Conservation (phyloP, 768 basidiomycete species). For the Gautieria morchelliformis region DNA sequence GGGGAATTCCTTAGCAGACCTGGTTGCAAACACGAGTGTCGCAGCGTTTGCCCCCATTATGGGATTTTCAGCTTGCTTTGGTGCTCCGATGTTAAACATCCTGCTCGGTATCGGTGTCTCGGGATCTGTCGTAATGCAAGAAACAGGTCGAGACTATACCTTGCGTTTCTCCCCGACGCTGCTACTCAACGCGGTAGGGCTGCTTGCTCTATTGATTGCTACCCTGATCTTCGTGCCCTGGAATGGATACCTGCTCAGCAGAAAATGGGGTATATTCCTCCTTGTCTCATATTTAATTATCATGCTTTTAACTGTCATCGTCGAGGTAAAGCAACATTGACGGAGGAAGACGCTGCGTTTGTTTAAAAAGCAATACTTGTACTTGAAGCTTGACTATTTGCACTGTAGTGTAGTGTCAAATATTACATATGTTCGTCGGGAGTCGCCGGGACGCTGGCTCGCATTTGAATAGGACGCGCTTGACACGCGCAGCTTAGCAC, state of each 20-base stretch:
- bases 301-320: slow-evolving; percentile 71
- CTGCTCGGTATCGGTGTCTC: slow-evolving; percentile 87
- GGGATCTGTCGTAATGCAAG: slow-evolving; percentile 72
- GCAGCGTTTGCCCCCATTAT: slow-evolving; percentile 89
- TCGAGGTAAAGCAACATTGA: slow-evolving; percentile 44
- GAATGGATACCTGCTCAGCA: slow-evolving; percentile 72
- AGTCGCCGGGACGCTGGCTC: no score
- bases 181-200: slow-evolving; percentile 71
- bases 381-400: no score
- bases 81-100: slow-evolving; percentile 88
- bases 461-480: no score
- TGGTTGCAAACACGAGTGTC: slow-evolving; percentile 94
- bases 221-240: slow-evolving; percentile 80
- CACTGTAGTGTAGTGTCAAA: no score
- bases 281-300: slow-evolving; percentile 63
- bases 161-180: slow-evolving; percentile 78
- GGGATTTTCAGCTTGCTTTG: slow-evolving; percentile 94
- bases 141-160: slow-evolving; percentile 43
- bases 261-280: slow-evolving; percentile 75
- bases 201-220: slow-evolving; percentile 63
- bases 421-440: no score
- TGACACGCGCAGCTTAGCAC: neutral
- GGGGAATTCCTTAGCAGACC: slow-evolving; percentile 92
- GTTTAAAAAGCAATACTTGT: no score
- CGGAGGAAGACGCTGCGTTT: no score